These are phyloP conservation scores for Neurospora sp. DNA, from an alignment of 2,329 filamentous ascomycete species.

Conservation along the genomic window DNA sequence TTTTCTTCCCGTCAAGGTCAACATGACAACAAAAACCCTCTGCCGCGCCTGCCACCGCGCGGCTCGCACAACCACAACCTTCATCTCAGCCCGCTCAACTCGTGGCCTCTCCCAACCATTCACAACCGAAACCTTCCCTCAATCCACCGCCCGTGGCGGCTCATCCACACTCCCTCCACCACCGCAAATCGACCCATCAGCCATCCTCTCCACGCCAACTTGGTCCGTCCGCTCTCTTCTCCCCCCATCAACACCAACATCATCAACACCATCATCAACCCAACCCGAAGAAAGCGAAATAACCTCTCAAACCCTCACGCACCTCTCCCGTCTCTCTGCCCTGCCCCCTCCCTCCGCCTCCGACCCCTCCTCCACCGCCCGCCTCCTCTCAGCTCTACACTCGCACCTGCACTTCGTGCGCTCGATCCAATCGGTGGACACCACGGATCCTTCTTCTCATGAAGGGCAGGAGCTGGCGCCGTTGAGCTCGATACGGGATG, in stretches of 20 bases:
- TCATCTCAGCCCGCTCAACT: background rate
- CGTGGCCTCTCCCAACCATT: background rate
- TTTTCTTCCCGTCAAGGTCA: background rate
- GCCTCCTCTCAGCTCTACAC: constrained; percentile 65
- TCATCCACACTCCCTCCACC: background rate
- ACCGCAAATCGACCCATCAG: constrained; percentile 1
- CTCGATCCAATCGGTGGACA: constrained; percentile 72
- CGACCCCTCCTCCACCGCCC: constrained; percentile 46
- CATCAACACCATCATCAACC: background rate
- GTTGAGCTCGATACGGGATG: constrained; percentile 71
- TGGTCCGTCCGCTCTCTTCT: constrained; percentile 80
- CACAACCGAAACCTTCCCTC: constrained; percentile 1
- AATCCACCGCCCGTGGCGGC: constrained; percentile 1
- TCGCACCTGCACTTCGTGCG: constrained; percentile 88
- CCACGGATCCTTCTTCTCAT: constrained; percentile 32
- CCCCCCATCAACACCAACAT: constrained; percentile 1
- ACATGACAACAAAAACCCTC: background rate
- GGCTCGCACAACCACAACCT: background rate
- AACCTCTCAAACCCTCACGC: constrained; percentile 60
- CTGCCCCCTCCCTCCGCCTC: constrained; percentile 59
- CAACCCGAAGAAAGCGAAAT: constrained; percentile 33
- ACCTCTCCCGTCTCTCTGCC: constrained; percentile 82
- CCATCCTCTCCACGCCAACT: constrained; percentile 51
- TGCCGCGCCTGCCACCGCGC: background rate
- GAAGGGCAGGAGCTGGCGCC: constrained; percentile 45